Evolutionary conservation across 768 basidiomycete genomes (phyloP).

Genomic region (Collybia sp.): DNA sequence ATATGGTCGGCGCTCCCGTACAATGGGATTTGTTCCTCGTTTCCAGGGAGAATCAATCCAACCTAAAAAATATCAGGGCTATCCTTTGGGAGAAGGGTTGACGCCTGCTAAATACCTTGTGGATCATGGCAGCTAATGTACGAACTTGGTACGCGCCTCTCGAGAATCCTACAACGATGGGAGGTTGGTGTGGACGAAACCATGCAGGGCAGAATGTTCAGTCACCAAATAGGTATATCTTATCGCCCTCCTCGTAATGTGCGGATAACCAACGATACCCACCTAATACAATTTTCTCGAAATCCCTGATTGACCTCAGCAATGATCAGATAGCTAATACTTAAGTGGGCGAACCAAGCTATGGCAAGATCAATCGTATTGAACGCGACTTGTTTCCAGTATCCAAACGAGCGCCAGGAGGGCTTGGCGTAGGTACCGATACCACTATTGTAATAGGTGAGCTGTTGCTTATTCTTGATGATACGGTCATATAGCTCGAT

Average conservation of each 20-base stretch:
- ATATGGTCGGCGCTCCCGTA: slow-evolving; percentile 7
- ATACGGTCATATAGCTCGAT: slow-evolving; percentile 20
- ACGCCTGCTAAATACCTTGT: slow-evolving; percentile 19
- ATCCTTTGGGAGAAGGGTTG: too few species aligned
- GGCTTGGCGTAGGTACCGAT: slow-evolving; percentile 22
- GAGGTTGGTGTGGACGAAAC: too few species aligned
- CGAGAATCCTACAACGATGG: slow-evolving; percentile 32
- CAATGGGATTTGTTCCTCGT: slow-evolving; percentile 37
- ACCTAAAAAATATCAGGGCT: slow-evolving; percentile 23
- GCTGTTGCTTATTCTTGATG: slow-evolving; percentile 14
- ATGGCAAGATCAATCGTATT: slow-evolving; percentile 12
- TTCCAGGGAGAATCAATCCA: slow-evolving; percentile 35
- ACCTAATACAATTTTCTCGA: slow-evolving; percentile 26
- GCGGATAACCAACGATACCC: slow-evolving; percentile 41
- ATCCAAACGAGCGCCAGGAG: slow-evolving; percentile 8
- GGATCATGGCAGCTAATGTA: slow-evolving; percentile 38
- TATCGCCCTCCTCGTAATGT: slow-evolving; percentile 31
- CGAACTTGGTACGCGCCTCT: slow-evolving; percentile 45
- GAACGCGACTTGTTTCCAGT: slow-evolving; percentile 8
- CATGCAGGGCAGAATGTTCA: too few species aligned
- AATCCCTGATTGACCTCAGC: slow-evolving; percentile 19
- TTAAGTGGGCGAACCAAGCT: slow-evolving; percentile 6
- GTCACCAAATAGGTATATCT: slow-evolving; percentile 36
- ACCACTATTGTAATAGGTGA: slow-evolving; percentile 25
- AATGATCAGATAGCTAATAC: neutral